A percentile compares a stretch with the other conserved stretches of the same genome.
Conservation (phyloP, 202 grass and related monocot species). For the Bolboschoenoplectus hybrid region DNA sequence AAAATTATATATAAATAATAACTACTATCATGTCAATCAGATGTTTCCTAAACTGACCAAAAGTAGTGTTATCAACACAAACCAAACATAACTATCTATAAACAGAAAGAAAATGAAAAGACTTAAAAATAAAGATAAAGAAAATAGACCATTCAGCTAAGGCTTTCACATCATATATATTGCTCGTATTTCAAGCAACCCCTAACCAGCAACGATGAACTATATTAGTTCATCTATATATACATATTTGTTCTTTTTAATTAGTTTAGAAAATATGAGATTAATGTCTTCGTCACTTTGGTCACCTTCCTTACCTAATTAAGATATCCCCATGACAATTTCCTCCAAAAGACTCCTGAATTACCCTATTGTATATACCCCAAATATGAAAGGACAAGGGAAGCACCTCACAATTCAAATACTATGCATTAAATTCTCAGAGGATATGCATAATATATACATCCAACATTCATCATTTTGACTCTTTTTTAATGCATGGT, state of each 20-base stretch:
- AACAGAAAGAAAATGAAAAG: conserved; percentile 1
- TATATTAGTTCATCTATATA: conserved; percentile 30
- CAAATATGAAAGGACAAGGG: neutral
- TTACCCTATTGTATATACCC: neutral
- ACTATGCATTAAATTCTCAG: neutral
- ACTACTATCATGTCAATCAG: neutral
- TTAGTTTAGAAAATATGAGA: conserved; percentile 37
- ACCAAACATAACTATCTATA: conserved; percentile 34
- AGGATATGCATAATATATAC: neutral
- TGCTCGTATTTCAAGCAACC: conserved; percentile 78
- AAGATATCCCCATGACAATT: conserved; percentile 21
- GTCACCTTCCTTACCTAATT: conserved; percentile 37
- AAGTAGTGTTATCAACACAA: conserved; percentile 3
- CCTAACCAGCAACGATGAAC: conserved; percentile 38
- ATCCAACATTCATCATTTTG: neutral
- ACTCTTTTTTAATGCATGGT: neutral
- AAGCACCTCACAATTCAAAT: neutral
- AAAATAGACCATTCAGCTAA: conserved; percentile 40
- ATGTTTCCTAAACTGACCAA: conserved; percentile 2
- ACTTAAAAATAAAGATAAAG: conserved; percentile 24
- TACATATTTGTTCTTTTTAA: conserved; percentile 20
- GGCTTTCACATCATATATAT: conserved; percentile 90
- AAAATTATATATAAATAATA: neutral
- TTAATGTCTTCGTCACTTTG: conserved; percentile 38
- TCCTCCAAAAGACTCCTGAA: neutral